phyloP scores from a whole-genome alignment of 108 stramenopile genomes.

The Nitzschia sp. region DNA sequence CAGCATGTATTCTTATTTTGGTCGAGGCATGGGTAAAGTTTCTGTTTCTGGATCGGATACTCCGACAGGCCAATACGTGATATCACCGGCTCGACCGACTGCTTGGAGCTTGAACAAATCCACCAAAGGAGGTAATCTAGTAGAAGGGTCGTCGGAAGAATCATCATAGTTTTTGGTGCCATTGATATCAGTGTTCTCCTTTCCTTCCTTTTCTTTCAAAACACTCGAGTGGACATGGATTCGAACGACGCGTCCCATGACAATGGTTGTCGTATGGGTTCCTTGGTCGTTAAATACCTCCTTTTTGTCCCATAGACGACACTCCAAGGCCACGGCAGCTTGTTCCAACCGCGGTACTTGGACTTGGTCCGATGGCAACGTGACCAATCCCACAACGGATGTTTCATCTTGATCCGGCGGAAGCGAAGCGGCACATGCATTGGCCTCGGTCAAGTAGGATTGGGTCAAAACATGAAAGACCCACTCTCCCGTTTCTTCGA shows the following conservation, averaged over 20 bases:
- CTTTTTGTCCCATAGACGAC: constrained; percentile 28
- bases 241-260: constrained; percentile 30
- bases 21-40: neutral
- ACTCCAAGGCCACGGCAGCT: constrained; percentile 30
- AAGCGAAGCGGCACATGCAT: constrained; percentile 23
- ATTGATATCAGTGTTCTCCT: too few species aligned
- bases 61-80: constrained; percentile 38
- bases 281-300: constrained; percentile 33
- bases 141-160: constrained; percentile 1
- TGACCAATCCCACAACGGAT: neutral
- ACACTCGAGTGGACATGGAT: constrained; percentile 23
- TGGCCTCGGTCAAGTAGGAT: constrained; percentile 22
- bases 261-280: constrained; percentile 32
- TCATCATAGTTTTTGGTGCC: too few species aligned
- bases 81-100: constrained; percentile 34
- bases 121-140: constrained; percentile 14
- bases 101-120: constrained; percentile 27
- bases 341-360: constrained; percentile 17
- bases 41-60: neutral
- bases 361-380: constrained; percentile 8
- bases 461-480: constrained; percentile 30
- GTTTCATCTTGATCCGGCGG: constrained; percentile 20
- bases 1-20: too few species aligned
- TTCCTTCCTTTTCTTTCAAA: constrained; percentile 1
- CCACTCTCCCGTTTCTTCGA: constrained; percentile 34